Base-by-base conservation (phyloP, 2,329 filamentous ascomycete species). In the Hypoxylon rubiginosum region DNA sequence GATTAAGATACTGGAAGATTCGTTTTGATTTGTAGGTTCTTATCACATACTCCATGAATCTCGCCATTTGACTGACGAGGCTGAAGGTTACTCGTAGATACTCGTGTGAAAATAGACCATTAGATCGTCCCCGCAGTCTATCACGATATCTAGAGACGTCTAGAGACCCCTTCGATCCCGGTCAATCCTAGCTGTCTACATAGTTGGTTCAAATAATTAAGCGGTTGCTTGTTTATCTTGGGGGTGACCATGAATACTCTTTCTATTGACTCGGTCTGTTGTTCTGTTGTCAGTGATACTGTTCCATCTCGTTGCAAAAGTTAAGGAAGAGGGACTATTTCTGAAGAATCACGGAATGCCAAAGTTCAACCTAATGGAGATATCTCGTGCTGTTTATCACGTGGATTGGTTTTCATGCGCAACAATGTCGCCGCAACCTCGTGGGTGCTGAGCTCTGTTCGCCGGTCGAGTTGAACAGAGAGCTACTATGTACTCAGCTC, bases 391-490 rank as follows among this genome's bases (percentile, higher is more conserved):
- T 43, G 39, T 43, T 43, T 21, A 43, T 43, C 39, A 43, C 39
- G 39, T 43, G 39, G 39, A 43, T 21, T 17, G 4, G 39, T 21
- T 3, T 21, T 17, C 13, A 43, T 43, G 39, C 39, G 39, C 39
- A 43, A 21, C 39, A 21, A 6, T 11, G 39, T 21, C n/a, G 39
- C n/a, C 36, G 36, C 36, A 41, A 36, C 32, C 34, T 39, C 13
- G 11, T 39, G 13, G 13, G 15, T 30, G 28, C 28, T 30, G 28
- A 30, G 28, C 13, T 39, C 15, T 39, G 13, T 30, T 39, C 34
- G 39, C 39, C 39, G 39, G 39, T 43, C n/a, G 39, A 43, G 39
- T 43, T 21, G 15, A 41, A 41, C 39, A 41, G 32, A 41, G 13
- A 41, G 39, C n/a, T 41, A 41, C 39, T 8, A n/a, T 41, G n/a